These are phyloP conservation scores for Coemansia sp. DNA, from an alignment of 192 early-diverging fungal species.

Conservation along the genomic window DNA sequence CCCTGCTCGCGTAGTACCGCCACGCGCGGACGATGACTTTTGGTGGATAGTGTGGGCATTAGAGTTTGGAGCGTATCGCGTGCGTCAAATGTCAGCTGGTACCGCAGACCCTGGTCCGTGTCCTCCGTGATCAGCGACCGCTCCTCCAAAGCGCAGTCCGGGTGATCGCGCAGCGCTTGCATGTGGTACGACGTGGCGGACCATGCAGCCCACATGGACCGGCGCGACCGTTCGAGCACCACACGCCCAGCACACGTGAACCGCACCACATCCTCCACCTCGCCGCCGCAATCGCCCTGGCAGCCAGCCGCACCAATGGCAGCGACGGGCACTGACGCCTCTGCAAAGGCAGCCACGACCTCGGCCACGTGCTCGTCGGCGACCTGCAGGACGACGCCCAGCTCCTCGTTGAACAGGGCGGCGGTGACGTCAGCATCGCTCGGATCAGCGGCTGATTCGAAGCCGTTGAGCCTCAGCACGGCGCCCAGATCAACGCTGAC, in stretches of 20 bases:
- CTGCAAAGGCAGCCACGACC: constrained; percentile 46
- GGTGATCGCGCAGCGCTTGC: constrained; percentile 90
- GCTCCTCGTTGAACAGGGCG: constrained; percentile 95
- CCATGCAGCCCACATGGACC: constrained; percentile 84
- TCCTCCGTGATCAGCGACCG: constrained; percentile 71
- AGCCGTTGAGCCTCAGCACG: constrained; percentile 13
- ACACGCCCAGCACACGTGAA: constrained; percentile 46
- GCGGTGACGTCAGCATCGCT: constrained; percentile 57
- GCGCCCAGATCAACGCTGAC: constrained; percentile 67
- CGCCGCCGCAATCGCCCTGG: constrained; percentile 3
- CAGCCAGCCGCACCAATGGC: constrained; percentile 57
- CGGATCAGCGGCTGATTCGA: not conserved
- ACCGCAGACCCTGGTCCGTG: constrained; percentile 78
- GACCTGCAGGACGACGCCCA: constrained; percentile 96
- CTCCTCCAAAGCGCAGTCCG: constrained; percentile 83
- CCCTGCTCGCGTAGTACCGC: constrained; percentile 98
- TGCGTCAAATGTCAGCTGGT: constrained; percentile 79
- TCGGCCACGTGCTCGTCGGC: constrained; percentile 52
- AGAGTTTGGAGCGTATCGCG: constrained; percentile 25
- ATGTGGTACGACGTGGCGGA: constrained; percentile 90
- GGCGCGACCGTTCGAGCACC: constrained; percentile 64
- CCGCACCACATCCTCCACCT: constrained; percentile 53
- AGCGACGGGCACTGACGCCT: constrained; percentile 62
- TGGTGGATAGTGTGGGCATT: constrained; percentile 9
- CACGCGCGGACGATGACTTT: constrained; percentile 69